Evolutionary conservation across 345 rosid genomes (phyloP), one percentile per base, ranked within the genome.

Genomic region (Camelina sativa): DNA sequence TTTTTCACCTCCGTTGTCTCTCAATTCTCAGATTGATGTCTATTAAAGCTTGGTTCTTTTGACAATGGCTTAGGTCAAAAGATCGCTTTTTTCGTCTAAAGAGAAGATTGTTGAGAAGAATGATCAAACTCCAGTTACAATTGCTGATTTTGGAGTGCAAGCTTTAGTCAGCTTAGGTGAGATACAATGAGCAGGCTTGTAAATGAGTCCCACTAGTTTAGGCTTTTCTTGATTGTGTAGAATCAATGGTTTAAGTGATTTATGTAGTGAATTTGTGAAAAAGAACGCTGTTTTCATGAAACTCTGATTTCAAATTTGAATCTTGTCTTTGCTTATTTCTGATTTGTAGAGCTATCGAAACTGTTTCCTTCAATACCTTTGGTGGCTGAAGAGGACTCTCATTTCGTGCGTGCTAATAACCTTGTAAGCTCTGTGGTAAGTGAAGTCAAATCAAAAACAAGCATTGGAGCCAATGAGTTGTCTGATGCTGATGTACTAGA

Each of bases 341-440:
- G 69, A 73, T 38, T 25, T 74, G 67, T 73, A 94, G 97, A 91
- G 84, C 80, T 94, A 59, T 66, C 92, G 53, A 85, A 82, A 68
- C 53, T 71, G 76, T 91, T 91, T 83, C 98, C 98, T 69, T 82
- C 86, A 20, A 84, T 91, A 80, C 97, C 98, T 11, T 72, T 94
- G 79, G 97, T 94, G 69, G 98, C 96, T 65, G 98, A 91, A 76
- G 98, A 93, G 81, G 97, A 93, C 78, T 88, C 97, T 72, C 78
- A 84, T 2, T 88, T 84, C 78, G 60, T 93, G 70, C 84, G 88
- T 56, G 69, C 84, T 37, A 87, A 85, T 66, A 84, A 86, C 75
- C 85, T 94, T 55, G 91, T 88, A 54, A 88, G 83, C 72, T 79
- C 86, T 73, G 91, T 94, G 56, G 84, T 80, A 51, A 84, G 81